Conservation (phyloP, 192 early-diverging fungal species). For the Globomyces pollinis-pini region DNA sequence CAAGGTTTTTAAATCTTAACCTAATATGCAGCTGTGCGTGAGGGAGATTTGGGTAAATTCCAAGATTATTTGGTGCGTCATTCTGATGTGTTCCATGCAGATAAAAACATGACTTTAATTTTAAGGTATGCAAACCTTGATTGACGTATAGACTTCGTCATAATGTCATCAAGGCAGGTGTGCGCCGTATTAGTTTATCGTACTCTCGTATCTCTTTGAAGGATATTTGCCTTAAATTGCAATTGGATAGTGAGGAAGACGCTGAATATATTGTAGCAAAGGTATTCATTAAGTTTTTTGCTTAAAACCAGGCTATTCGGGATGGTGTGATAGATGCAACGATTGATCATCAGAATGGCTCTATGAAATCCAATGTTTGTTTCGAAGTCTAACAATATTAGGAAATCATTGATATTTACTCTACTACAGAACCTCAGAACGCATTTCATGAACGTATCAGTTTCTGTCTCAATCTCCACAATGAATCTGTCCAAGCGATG, state of each 20-base stretch:
- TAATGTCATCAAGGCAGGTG: constrained; percentile 99
- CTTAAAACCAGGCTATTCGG: constrained; percentile 84
- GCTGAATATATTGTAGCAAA: constrained; percentile 99
- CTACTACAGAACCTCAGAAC: constrained; percentile 91
- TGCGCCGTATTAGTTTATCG: constrained; percentile 90
- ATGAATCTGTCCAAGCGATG: constrained; percentile 93
- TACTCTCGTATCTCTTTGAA: constrained; percentile 94
- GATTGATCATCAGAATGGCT: constrained; percentile 88
- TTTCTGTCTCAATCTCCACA: constrained; percentile 94
- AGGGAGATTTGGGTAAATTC: constrained; percentile 92
- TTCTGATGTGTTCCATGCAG: constrained; percentile 67
- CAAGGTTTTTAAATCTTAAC: constrained; percentile 60
- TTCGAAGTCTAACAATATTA: constrained; percentile 22
- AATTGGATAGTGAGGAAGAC: constrained; percentile 96
- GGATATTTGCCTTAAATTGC: constrained; percentile 95
- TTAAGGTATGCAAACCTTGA: constrained; percentile 52
- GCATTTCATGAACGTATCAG: constrained; percentile 92
- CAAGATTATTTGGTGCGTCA: constrained; percentile 75
- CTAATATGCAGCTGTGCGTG: constrained; percentile 70
- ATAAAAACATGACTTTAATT: constrained; percentile 87
- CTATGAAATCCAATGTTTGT: constrained; percentile 68
- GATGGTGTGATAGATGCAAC: constrained; percentile 99
- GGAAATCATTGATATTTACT: constrained; percentile 92
- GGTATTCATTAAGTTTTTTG: constrained; percentile 14
- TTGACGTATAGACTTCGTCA: constrained; percentile 67